These are phyloP conservation scores for Striga asiatica DNA, from an alignment of 257 asterid genomes.

Conservation along the genomic window DNA sequence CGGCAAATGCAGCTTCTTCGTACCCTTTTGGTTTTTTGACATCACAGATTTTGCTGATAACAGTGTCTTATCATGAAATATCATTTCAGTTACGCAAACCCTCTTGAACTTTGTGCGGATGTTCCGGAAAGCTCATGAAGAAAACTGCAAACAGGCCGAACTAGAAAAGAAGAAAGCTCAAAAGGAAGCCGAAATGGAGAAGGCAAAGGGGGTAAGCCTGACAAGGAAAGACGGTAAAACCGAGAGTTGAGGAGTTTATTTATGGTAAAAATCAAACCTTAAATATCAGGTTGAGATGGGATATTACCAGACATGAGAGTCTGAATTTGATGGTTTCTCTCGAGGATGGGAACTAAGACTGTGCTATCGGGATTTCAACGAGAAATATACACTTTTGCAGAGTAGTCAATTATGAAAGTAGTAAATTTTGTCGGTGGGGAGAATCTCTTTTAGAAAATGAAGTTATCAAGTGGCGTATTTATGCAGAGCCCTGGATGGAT, in stretches of 20 bases:
- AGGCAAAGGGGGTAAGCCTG: constrained; percentile 43
- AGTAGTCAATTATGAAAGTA: constrained; percentile 21
- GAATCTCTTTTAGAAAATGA: neutral
- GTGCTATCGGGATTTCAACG: constrained; percentile 28
- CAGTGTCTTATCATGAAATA: constrained; percentile 8
- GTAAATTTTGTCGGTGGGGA: neutral
- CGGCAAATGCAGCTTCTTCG: neutral
- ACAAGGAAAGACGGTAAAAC: constrained; percentile 43
- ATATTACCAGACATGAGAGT: too few species aligned
- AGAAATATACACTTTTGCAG: constrained; percentile 20
- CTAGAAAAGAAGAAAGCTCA: constrained; percentile 92
- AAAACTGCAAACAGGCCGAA: constrained; percentile 87
- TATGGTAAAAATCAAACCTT: too few species aligned
- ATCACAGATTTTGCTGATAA: constrained; percentile 20
- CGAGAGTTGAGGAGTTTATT: constrained; percentile 21
- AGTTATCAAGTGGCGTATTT: constrained; percentile 12
- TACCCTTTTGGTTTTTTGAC: neutral
- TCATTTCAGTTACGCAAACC: constrained; percentile 65
- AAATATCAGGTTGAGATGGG: too few species aligned
- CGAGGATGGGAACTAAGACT: constrained; percentile 15
- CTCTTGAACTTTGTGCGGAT: constrained; percentile 84
- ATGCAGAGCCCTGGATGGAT: constrained; percentile 4
- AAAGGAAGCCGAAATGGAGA: constrained; percentile 80
- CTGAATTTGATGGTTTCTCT: too few species aligned
- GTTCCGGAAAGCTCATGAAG: constrained; percentile 90